Conservation (phyloP, 179 eudicot species). For the Beta lomatogona region DNA sequence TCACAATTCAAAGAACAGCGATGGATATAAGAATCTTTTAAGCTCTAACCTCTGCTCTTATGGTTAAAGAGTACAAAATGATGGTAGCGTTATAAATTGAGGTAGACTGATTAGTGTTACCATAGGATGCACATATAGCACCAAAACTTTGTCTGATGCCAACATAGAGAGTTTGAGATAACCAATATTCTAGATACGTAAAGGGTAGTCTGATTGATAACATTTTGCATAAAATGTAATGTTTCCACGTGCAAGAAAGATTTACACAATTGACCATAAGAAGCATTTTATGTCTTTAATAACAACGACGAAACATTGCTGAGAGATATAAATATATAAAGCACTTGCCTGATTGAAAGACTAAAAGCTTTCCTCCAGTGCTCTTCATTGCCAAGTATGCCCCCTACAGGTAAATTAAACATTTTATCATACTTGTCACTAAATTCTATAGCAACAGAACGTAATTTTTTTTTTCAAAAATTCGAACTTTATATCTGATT, state of each 20-base stretch:
- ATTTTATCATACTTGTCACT: conserved; percentile 7
- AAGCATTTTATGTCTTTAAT: background rate
- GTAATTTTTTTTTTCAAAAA: no score
- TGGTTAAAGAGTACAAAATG: background rate
- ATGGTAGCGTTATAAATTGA: background rate
- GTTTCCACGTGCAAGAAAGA: background rate
- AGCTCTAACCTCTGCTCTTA: background rate
- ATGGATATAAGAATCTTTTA: background rate
- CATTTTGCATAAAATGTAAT: background rate
- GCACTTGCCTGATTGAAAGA: conserved; percentile 84
- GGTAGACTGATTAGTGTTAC: background rate
- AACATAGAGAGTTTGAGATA: background rate
- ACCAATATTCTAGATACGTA: background rate
- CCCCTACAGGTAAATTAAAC: conserved; percentile 51
- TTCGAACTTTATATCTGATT: no score
- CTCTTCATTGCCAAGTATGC: conserved; percentile 91
- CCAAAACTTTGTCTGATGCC: background rate
- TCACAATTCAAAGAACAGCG: background rate
- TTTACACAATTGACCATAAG: background rate
- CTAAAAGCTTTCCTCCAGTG: conserved; percentile 91
- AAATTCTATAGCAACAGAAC: background rate
- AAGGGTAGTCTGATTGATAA: background rate
- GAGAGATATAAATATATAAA: background rate
- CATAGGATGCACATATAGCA: background rate
- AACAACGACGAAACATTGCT: background rate